Evolutionary conservation across 371 early-diverging fungal genomes (phyloP).

Genomic region (Rhizopus microsporus): DNA sequence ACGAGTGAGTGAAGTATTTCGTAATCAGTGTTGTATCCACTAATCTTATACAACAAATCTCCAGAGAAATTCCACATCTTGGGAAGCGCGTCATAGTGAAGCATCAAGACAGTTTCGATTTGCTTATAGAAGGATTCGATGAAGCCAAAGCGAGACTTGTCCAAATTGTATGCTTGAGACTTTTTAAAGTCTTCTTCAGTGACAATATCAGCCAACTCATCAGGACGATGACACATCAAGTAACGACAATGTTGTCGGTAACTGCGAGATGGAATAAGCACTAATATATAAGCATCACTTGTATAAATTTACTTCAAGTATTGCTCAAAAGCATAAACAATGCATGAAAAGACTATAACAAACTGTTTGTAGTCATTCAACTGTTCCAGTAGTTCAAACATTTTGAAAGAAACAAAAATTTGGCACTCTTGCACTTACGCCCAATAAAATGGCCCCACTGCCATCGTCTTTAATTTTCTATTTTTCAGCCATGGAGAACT

Average conservation of each 20-base stretch:
- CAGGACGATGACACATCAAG: constrained; percentile 64
- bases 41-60: constrained; percentile 41
- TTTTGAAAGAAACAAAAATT: constrained; percentile 3
- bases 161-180: constrained; percentile 84
- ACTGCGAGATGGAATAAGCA: constrained; percentile 21
- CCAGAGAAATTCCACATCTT: constrained; percentile 75
- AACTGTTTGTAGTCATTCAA: constrained; percentile 71
- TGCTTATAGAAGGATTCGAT: constrained; percentile 61
- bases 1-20: constrained; percentile 77
- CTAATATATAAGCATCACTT: too few species aligned
- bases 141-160: constrained; percentile 83
- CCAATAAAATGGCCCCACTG: background rate
- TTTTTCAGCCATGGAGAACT: constrained; percentile 29
- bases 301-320: constrained; percentile 59
- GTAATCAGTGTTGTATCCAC: constrained; percentile 69
- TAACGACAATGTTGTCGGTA: constrained; percentile 77
- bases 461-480: background rate
- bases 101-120: constrained; percentile 63
- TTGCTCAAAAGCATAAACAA: constrained; percentile 67
- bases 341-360: constrained; percentile 69
- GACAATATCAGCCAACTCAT: constrained; percentile 65
- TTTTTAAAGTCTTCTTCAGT: constrained; percentile 77
- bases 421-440: background rate
- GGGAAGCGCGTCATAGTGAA: constrained; percentile 74
- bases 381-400: constrained; percentile 19